Conservation (phyloP, 768 basidiomycete genomes). For the Hebeloma cylindrosporum region DNA sequence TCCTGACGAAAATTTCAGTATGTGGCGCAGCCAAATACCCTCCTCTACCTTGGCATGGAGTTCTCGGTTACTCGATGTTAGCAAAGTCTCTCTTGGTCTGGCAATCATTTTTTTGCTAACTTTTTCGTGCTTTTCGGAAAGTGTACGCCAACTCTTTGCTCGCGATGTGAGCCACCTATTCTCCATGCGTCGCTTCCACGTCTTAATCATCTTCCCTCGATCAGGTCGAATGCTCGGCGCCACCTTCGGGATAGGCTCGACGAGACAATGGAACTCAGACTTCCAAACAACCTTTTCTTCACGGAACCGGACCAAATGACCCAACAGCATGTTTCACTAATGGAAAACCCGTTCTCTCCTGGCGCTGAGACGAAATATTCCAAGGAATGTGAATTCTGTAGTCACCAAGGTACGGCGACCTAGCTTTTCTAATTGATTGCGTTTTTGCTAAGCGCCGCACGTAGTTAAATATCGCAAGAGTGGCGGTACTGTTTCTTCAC, state of each 20-base stretch:
- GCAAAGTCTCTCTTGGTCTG: constrained; percentile 4
- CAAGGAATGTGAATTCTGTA: constrained; percentile 5
- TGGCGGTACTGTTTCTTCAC: constrained; percentile 3
- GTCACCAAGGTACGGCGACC: background rate
- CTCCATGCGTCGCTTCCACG: background rate
- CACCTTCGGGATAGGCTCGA: constrained; percentile 21
- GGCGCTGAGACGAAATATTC: constrained; percentile 14
- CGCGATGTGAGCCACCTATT: constrained; percentile 16
- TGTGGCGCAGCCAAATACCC: constrained; percentile 27
- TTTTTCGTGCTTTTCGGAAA: too few relatives aligned
- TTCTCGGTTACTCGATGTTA: constrained; percentile 32
- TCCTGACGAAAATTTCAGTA: constrained; percentile 22
- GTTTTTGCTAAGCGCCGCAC: background rate
- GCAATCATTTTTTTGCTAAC: constrained; percentile 15
- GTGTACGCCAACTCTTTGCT: constrained; percentile 27
- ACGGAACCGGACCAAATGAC: constrained; percentile 16
- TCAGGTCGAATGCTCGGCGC: constrained; percentile 27
- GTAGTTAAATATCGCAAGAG: background rate
- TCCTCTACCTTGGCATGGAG: constrained; percentile 32
- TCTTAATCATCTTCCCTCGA: background rate
- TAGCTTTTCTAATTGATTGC: background rate
- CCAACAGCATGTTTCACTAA: constrained; percentile 11
- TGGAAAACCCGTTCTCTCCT: constrained; percentile 15
- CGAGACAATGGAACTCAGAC: constrained; percentile 19
- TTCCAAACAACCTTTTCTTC: constrained; percentile 19